Conservation (phyloP, 2,329 filamentous ascomycete genomes). For the Cercospora nicotianae region DNA sequence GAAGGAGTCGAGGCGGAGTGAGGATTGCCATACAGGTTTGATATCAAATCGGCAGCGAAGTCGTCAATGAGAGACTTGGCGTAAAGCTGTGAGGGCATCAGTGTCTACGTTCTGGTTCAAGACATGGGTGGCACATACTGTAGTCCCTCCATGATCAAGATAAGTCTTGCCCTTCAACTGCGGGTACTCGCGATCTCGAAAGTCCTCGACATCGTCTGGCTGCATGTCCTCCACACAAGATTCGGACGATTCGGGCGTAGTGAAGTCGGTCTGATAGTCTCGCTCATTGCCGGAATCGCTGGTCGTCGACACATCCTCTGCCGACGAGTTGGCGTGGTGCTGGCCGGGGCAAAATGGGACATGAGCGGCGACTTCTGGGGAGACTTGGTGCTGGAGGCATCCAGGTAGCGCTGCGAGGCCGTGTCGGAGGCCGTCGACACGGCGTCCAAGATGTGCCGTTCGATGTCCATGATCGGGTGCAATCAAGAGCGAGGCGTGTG, state of each 20-base stretch:
- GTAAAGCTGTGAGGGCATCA: slow-evolving; percentile 47
- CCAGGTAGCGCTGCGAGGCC: slow-evolving; percentile 19
- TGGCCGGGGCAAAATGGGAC: slow-evolving; percentile 23
- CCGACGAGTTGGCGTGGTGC: slow-evolving; percentile 30
- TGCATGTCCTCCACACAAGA: slow-evolving; percentile 36
- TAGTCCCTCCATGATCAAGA: slow-evolving; percentile 44
- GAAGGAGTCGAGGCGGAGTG: slow-evolving; percentile 65
- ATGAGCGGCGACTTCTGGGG: slow-evolving; percentile 22
- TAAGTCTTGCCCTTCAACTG: slow-evolving; percentile 48
- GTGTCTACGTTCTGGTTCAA: slow-evolving; percentile 2
- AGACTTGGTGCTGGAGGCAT: slow-evolving; percentile 18
- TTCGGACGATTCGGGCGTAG: slow-evolving; percentile 38
- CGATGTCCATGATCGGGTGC: slow-evolving; percentile 28
- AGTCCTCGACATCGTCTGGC: slow-evolving; percentile 42
- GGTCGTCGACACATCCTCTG: slow-evolving; percentile 37
- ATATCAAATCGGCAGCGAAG: slow-evolving; percentile 57
- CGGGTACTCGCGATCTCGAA: slow-evolving; percentile 45
- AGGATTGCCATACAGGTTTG: slow-evolving; percentile 66
- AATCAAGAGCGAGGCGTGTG: background rate
- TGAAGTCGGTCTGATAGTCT: slow-evolving; percentile 41
- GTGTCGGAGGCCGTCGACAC: slow-evolving; percentile 19
- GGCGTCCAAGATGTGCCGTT: slow-evolving; percentile 28
- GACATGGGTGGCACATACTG: slow-evolving; percentile 31
- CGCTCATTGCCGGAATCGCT: slow-evolving; percentile 38
- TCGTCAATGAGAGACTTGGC: slow-evolving; percentile 58